Percentiles rank a stretch among this genome's conserved stretches.
Conservation (phyloP, 139 green algal genomes). For the Edaphochlamys debaryana region DNA sequence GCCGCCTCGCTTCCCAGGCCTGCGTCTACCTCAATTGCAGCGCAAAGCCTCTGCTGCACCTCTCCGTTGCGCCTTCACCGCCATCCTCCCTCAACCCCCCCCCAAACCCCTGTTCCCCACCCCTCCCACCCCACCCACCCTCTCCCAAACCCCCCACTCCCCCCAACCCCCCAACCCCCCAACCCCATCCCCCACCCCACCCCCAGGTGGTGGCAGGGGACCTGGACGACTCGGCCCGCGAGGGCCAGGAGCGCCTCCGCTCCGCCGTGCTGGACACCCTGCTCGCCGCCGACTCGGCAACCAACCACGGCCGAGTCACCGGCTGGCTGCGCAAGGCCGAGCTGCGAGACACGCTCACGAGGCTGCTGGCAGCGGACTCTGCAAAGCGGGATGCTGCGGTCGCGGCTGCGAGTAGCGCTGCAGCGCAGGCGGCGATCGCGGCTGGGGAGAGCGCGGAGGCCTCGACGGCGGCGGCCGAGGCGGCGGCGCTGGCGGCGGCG, state of each 20-base stretch:
- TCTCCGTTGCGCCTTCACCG: too few species aligned
- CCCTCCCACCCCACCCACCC: too few species aligned
- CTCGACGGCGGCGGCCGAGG: background rate
- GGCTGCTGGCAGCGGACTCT: background rate
- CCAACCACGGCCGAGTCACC: conserved; percentile 42
- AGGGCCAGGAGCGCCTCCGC: conserved; percentile 50
- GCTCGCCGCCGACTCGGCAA: background rate
- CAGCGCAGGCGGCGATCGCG: background rate
- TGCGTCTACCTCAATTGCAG: too few species aligned
- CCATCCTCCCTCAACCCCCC: too few species aligned
- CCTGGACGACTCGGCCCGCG: conserved; percentile 48
- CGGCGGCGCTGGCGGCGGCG: background rate
- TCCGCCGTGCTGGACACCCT: conserved; percentile 37
- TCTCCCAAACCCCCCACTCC: too few species aligned
- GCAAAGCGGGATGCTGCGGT: background rate
- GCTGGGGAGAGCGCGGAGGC: background rate
- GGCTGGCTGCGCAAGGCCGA: conserved; percentile 61
- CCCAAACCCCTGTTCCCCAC: too few species aligned
- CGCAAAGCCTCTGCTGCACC: too few species aligned
- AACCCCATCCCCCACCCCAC: too few species aligned
- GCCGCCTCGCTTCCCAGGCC: too few species aligned
- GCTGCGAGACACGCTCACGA: conserved; percentile 32
- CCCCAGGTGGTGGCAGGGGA: conserved; percentile 45
- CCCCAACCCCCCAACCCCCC: too few species aligned
- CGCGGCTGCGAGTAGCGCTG: too few species aligned